Base-by-base conservation (phyloP, 2,329 filamentous ascomycete genomes). In the Chrysosporium keratinophilum region DNA sequence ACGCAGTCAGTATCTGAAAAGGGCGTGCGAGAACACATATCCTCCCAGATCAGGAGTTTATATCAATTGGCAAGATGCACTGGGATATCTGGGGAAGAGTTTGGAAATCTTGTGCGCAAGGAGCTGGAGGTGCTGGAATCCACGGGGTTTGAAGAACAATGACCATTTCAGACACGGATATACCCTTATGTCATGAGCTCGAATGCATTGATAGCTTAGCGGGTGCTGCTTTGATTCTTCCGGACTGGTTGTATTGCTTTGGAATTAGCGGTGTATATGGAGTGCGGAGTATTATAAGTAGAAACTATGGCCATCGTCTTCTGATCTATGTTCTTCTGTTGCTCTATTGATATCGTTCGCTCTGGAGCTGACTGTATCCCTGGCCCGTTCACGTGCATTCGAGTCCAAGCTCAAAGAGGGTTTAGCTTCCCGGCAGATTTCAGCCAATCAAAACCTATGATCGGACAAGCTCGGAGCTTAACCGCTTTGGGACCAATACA, bases 21-120 rank as follows among this genome's bases (percentile, higher is more conserved):
- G 9, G 81, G 77, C 2, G 78, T 84, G 47, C 78, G 80, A 60
- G 79, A 82, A 63, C 81, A 84, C 60, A 81, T 84, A 54, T 75
- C 78, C 57, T 79, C 78, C 1, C 80, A 78, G 59, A 73, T 84
- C 60, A 83, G 83, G 69, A 82, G 78, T 62, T 64, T 84, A 62
- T 83, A 79, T 66, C 74, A 80, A 2, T 65, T 84, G 52, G 80
- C 80, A 1, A 76, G 73, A 60, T 74, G 74, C 23, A 76, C 76
- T 2, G 81, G 81, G 1, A 80, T 84, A 58, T 73, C 77, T 15
- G 69, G 77, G 37, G 69, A 71, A 19, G 81, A 83, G 54, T 84
- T 84, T 64, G 75, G 80, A 63, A 67, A 74, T 23, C 69, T 83
- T 46, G 75, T 84, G n/a, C 71, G 72, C 63, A 76, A 73, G 43